Base-by-base conservation (phyloP, 192 early-diverging fungal genomes). In the Umbelopsis vinacea region DNA sequence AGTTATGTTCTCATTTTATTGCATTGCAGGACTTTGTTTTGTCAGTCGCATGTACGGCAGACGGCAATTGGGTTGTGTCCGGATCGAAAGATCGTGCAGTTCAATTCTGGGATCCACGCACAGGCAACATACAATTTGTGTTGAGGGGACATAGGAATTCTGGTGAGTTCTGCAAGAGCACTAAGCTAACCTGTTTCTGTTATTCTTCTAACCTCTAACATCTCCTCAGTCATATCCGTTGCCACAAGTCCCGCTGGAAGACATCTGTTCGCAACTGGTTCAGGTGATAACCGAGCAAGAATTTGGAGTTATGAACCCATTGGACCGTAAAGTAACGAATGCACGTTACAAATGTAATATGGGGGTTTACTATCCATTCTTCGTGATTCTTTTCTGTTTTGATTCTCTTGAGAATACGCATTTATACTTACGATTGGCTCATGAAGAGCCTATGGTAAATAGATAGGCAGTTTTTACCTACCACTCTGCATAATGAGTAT, bases 81-180 rank as follows among this genome's bases (percentile, higher is more conserved):
- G 93, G 94, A 45, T 92, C 91, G 77, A 96, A 98, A 79, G 96
- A 97, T 79, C 90, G 95, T 70, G 87, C 86, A 17, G 95, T 99
- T 57, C 94, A 93, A 68, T 95, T 98, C 75, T 97, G 96, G 97
- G 94, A 97, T 78, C 91, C 92, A 45, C 84, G 83, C 50, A 88
- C 86, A 5, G 88, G 81, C 33, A 83, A 88, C 68, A 89, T 86
- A 37, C 90, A 92, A 74, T 92, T 92, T 71, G 92, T 93, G 90
- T 81, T 99, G 66, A 92, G 92, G 69, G 98, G 98, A 24, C 97
- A 98, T 76, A 97, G 96, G 83, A 98, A 99, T 84, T 97, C 97
- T 71, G 92, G 92, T 94, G 77, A 53, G 50, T 63, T 47, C 17
- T 46, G 15, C 5, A 48, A 67, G 19, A 48, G 74, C 29, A 29